Conservation (phyloP, 164 flowering plant genomes). For the Magnolia changhungtana region DNA sequence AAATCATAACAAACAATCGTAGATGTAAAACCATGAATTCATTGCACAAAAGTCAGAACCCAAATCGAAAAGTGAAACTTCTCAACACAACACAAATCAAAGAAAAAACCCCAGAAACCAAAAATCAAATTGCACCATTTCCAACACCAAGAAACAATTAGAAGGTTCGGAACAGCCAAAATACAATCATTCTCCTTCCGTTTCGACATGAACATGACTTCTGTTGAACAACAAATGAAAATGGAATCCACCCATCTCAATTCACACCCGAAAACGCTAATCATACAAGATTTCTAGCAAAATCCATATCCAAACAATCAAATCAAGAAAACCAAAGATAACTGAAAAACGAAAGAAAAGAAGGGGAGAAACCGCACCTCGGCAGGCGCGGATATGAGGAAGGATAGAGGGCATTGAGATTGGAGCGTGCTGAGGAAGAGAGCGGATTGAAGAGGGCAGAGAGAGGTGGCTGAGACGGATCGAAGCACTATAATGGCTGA, state of each 20-base stretch:
- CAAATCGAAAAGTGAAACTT: too few species aligned
- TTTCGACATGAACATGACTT: not conserved
- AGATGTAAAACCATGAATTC: too few species aligned
- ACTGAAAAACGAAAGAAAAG: too few species aligned
- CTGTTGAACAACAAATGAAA: not conserved
- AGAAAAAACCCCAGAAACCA: too few species aligned
- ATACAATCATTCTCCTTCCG: not conserved
- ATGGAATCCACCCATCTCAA: constrained; percentile 1
- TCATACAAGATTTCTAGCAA: not conserved
- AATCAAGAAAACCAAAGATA: not conserved
- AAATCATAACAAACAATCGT: too few species aligned
- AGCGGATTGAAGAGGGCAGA: constrained; percentile 6
- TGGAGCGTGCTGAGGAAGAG: not conserved
- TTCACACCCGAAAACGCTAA: not conserved
- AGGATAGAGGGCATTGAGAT: constrained; percentile 3
- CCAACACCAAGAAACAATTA: not conserved
- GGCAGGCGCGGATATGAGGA: too few species aligned
- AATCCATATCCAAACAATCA: not conserved
- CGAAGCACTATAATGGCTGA: constrained; percentile 4
- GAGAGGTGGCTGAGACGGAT: not conserved
- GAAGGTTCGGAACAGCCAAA: not conserved
- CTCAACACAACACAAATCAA: too few species aligned
- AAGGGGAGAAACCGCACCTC: too few species aligned
- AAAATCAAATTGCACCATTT: too few species aligned
- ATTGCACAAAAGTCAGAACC: too few species aligned